A percentile compares a stretch with the other conserved stretches of the same genome.
Evolutionary conservation across 345 rosid genomes (phyloP).

Genomic region (Arabis alpina): DNA sequence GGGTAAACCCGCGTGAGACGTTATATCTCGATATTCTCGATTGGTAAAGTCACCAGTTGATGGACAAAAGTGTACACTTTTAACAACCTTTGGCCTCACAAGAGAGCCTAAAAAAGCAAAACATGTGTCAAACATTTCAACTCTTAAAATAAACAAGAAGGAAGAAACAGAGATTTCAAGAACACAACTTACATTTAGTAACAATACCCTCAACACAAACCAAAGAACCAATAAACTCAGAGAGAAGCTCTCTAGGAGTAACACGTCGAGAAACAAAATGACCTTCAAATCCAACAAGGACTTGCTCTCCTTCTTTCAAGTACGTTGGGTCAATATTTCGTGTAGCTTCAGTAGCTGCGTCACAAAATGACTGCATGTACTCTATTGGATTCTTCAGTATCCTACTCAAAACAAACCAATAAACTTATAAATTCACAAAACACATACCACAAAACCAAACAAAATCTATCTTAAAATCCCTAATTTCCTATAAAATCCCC

Average conservation of each 20-base stretch:
- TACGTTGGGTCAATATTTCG: slow-evolving; percentile 70
- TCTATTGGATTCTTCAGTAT: slow-evolving; percentile 77
- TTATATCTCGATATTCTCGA: slow-evolving; percentile 92
- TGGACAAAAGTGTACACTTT: slow-evolving; percentile 96
- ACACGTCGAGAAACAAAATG: slow-evolving; percentile 94
- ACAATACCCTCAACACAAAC: slow-evolving; percentile 95
- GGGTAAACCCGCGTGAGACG: slow-evolving; percentile 87
- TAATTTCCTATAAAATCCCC: too few species aligned
- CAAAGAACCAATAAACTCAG: slow-evolving; percentile 93
- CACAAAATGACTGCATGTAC: slow-evolving; percentile 90
- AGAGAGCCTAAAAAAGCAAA: slow-evolving; percentile 71
- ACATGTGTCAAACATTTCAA: neutral
- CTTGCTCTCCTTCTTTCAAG: slow-evolving; percentile 83
- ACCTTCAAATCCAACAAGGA: slow-evolving; percentile 93
- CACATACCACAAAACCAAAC: neutral
- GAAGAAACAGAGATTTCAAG: neutral
- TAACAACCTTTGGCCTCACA: slow-evolving; percentile 97
- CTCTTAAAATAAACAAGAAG: neutral
- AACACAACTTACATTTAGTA: slow-evolving; percentile 72
- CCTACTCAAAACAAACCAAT: slow-evolving; percentile 47
- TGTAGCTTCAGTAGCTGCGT: slow-evolving; percentile 85
- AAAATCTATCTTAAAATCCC: too few species aligned
- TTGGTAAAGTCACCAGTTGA: slow-evolving; percentile 66
- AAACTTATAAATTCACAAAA: neutral
- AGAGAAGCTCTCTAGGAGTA: slow-evolving; percentile 94